Evolutionary conservation across 2,329 filamentous ascomycete species (phyloP), one percentile per base, ranked within the genome.

Genomic region (Helminthosporium solani): DNA sequence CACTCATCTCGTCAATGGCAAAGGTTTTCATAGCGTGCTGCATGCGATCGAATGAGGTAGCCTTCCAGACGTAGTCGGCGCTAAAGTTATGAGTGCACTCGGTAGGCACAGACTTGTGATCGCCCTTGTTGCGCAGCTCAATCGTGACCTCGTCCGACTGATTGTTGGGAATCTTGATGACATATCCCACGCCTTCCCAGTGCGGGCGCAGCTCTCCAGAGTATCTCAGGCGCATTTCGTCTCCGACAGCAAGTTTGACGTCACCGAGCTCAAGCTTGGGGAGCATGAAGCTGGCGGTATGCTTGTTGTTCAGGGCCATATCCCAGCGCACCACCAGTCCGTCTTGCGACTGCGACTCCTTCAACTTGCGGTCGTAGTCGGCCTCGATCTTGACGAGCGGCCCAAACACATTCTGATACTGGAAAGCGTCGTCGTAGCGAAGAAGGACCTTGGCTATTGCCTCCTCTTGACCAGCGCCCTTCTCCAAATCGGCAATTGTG

Each of bases 1-100:
- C 92, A 64, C 91, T 96, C 87, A 95, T 88, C 71, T 99, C 94
- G 60, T 99, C 92, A 35, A 97, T 85, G 5, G 94, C 94, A 67
- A 99, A 99, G 0, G 90, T 97, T 78, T 96, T 97, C 92, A 99
- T 97, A 44, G 94, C 95, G 56, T 91, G 84, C 71, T 99, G 94
- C 94, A 99, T 99, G 53, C 94, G 91, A 66, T 99, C 94, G 68
- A 99, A 99, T 0, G 92, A 97, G 0, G 95, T 99, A 12, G 95
- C 94, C 70, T 99, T 99, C 94, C 94, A 99, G 45, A 99, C 94
- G 65, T 99, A 99, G 70, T 99, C 94, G 56, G 92, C 94, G 14
- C 90, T 96, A 73, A 99, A 99, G 71, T 96, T 96, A 73, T 95
- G 90, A 0, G 92, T 96, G 71, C 92, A 94, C 63, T 99, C 92